Evolutionary conservation across 257 asterid species (phyloP), one percentile per base, ranked within the genome.

Genomic region (Capsicum chinense): DNA sequence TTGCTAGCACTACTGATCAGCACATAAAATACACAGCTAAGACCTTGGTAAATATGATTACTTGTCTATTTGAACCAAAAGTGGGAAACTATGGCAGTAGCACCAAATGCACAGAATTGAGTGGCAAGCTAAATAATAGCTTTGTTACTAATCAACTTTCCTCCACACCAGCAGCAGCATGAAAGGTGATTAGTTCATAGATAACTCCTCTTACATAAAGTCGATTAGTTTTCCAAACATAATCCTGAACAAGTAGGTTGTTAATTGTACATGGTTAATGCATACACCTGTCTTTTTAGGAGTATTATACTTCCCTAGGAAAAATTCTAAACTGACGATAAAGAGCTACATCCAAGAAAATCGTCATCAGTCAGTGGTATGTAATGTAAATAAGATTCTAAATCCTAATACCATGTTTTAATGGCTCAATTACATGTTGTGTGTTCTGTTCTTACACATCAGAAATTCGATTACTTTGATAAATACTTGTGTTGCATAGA

Each of bases 121-220:
- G 86, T 8, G 89, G 86, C 83, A 85, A 79, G 60, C 15, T 88
- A 79, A 89, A 84, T 60, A 92, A 80, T 78, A 87, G 73, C 69
- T 84, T 82, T 9, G 56, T 87, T 37, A n/a, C 84, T 76, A 87
- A 73, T 84, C 91, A 84, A 84, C 63, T 89, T 76, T 89, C 90
- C 56, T 88, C 93, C 26, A 86, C 92, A 56, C 92, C 96, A 52
- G 91, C 94, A 59, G 97, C 93, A 14, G 97, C 94, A 79, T 93
- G 91, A 48, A 71, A 71, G 80, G 44, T 50, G 60, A 73, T 48
- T 12, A 73, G 59, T 73, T 73, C 58, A 50, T 9, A n/a, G 59
- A 47, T 71, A 71, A 71, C 80, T 47, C 80, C n/a, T 71, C 80
- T n/a, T 47, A 11, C 59, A n/a, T 48, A 19, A 73, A 48, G 12